Conservation (phyloP, 2,329 filamentous ascomycete species). For the Pseudogymnoascus sp. region DNA sequence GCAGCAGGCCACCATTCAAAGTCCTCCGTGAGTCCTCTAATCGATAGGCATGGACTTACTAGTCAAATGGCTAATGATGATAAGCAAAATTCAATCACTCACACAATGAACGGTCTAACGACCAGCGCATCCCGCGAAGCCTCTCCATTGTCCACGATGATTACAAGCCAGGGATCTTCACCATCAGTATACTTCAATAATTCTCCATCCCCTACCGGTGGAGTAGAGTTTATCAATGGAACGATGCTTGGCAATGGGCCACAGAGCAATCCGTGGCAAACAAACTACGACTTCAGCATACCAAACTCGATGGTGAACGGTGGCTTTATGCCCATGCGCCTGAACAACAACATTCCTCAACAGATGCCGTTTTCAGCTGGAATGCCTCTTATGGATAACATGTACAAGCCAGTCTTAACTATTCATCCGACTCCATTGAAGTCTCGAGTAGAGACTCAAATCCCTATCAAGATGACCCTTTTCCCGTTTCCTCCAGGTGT, state of each 20-base stretch:
- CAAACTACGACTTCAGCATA: conserved; percentile 18
- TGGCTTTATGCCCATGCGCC: conserved; percentile 21
- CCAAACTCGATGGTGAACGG: conserved; percentile 15
- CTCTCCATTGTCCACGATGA: conserved; percentile 46
- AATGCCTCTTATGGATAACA: conserved; percentile 20
- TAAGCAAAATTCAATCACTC: conserved; percentile 45
- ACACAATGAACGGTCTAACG: conserved; percentile 43
- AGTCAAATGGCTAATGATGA: conserved; percentile 25
- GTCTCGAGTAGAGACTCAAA: conserved; percentile 93
- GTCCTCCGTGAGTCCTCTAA: conserved; percentile 34
- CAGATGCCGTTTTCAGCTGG: conserved; percentile 20
- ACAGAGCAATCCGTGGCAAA: conserved; percentile 31
- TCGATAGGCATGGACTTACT: neutral
- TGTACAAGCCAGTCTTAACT: conserved; percentile 39
- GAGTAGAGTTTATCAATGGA: conserved; percentile 33
- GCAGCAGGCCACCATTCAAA: conserved; percentile 33
- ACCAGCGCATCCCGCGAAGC: conserved; percentile 43
- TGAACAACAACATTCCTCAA: conserved; percentile 22
- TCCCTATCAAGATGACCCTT: conserved; percentile 75
- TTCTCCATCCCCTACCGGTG: conserved; percentile 40
- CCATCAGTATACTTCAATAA: conserved; percentile 41
- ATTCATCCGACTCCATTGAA: conserved; percentile 66
- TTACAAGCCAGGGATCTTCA: conserved; percentile 46
- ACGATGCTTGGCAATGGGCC: conserved; percentile 23
- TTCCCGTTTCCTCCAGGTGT: conserved; percentile 67